These are phyloP conservation scores for Leucocoprinus sp. DNA, from an alignment of 768 basidiomycete genomes.

Conservation along the genomic window DNA sequence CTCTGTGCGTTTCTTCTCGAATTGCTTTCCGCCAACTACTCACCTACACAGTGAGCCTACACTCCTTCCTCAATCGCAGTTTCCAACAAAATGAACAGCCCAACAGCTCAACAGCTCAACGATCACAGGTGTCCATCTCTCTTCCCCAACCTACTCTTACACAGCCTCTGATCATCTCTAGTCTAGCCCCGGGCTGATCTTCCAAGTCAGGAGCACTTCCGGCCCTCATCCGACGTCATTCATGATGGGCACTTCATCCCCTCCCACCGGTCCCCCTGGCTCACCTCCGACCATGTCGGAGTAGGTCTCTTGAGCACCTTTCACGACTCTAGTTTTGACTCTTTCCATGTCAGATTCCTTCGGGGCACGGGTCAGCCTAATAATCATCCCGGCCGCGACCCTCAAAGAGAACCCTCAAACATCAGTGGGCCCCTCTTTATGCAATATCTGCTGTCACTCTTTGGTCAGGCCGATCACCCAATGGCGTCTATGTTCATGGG, in stretches of 20 bases:
- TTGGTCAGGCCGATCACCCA: constrained; percentile 39
- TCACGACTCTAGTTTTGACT: not conserved
- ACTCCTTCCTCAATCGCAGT: constrained; percentile 28
- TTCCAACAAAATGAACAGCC: constrained; percentile 14
- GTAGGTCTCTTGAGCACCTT: constrained; percentile 27
- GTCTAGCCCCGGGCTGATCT: constrained; percentile 10
- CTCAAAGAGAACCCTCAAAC: constrained; percentile 22
- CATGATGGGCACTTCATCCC: not conserved
- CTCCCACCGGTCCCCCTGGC: constrained; percentile 8
- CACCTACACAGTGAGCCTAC: constrained; percentile 24
- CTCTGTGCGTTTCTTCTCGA: constrained; percentile 30
- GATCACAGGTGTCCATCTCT: not conserved
- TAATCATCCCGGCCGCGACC: constrained; percentile 14
- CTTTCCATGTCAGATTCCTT: constrained; percentile 17
- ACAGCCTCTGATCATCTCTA: not conserved
- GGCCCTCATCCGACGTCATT: constrained; percentile 6
- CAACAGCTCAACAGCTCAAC: not conserved
- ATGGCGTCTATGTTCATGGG: constrained; percentile 35
- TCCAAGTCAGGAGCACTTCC: constrained; percentile 9
- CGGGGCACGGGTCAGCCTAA: constrained; percentile 12
- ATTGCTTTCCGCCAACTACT: constrained; percentile 1
- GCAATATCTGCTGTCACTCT: constrained; percentile 61
- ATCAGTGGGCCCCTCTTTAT: constrained; percentile 62
- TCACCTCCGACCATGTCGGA: constrained; percentile 43
- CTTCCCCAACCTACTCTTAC: not conserved